phyloP scores from a whole-genome alignment of 306 rosid genomes.

The Cucumis cinereus region DNA sequence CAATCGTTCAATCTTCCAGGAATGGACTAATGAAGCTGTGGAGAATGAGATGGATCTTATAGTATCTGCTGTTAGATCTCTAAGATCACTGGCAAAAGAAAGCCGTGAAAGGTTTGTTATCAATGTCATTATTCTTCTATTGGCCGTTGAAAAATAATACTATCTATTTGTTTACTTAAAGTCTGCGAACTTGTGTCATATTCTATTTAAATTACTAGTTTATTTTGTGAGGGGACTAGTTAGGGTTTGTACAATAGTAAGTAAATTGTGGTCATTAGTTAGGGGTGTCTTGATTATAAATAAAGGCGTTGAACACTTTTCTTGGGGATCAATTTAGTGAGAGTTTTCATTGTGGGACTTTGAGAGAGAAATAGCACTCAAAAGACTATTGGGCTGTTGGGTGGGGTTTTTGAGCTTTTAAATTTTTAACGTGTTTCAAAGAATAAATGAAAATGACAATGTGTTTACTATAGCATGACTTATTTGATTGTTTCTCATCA shows the following conservation, averaged over 20 bases:
- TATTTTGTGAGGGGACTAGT: neutral
- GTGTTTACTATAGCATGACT: neutral
- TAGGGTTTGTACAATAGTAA: too few relatives aligned
- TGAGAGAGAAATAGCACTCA: too few relatives aligned
- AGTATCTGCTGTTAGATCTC: slow-evolving; percentile 59
- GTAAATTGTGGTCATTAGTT: too few relatives aligned
- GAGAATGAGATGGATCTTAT: slow-evolving; percentile 66
- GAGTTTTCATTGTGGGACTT: too few relatives aligned
- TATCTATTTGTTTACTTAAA: neutral
- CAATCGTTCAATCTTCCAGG: slow-evolving; percentile 20
- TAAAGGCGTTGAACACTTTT: too few relatives aligned
- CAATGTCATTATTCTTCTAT: neutral
- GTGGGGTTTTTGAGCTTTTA: neutral
- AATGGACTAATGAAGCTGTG: slow-evolving; percentile 65
- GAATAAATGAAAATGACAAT: neutral
- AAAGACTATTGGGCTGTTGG: neutral
- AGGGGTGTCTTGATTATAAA: too few relatives aligned
- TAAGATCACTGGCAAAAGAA: slow-evolving; percentile 86
- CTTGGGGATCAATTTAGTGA: too few relatives aligned
- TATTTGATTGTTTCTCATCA: neutral
- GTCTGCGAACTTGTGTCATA: neutral
- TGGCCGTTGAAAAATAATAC: neutral
- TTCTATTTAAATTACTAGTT: neutral
- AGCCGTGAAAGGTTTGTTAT: slow-evolving; percentile 64
- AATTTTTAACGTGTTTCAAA: neutral